Base-by-base conservation (phyloP, 495 filamentous ascomycete genomes). In the Aspergillus bridgeri region DNA sequence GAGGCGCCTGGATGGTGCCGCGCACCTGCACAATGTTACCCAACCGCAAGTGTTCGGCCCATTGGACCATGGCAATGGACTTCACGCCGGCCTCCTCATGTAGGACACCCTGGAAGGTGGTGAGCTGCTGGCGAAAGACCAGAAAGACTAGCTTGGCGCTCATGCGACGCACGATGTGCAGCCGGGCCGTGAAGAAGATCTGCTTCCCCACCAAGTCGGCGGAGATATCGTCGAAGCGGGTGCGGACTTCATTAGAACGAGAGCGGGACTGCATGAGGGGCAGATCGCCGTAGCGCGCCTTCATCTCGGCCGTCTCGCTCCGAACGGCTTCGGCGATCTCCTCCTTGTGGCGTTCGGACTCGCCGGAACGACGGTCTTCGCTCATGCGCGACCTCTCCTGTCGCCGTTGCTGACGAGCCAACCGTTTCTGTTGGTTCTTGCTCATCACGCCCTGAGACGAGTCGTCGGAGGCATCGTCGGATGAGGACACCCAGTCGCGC, bases 141-240 rank as follows among this genome's bases (percentile, higher is more conserved):
- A 96, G 76, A 72, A 96, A 96, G 58, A 85, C 88, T 71, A 98
- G 85, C 72, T 96, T 93, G 61, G 90, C 83, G 60, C 91, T 90
- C 79, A 96, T 87, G 53, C 88, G 87, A 54, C 93, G 83, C 3
- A 90, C 71, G 58, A 92, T 89, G 69, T 96, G 91, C 38, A 98
- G 72, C 64, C 89, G 86, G 6, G 89, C 92, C n/a, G 88, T 86
- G 62, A 96, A 86, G 49, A 79, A 70, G 47, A 96, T 78, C 48
- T 83, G 79, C 69, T 93, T 81, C 33, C 88, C 90, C 6, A 86
- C 72, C 67, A 86, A 74, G 21, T 74, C 74, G 18, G 82, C 75
- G 19, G 79, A 78, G 20, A 89, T 68, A 18, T 77, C 69, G 47
- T 78, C 76, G 11, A 90, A 70, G 7, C 68, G 64, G 51, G 81